Evolutionary conservation across 2,329 filamentous ascomycete genomes (phyloP), one percentile per base, ranked within the genome.

Genomic region (Exophiala viscosa): DNA sequence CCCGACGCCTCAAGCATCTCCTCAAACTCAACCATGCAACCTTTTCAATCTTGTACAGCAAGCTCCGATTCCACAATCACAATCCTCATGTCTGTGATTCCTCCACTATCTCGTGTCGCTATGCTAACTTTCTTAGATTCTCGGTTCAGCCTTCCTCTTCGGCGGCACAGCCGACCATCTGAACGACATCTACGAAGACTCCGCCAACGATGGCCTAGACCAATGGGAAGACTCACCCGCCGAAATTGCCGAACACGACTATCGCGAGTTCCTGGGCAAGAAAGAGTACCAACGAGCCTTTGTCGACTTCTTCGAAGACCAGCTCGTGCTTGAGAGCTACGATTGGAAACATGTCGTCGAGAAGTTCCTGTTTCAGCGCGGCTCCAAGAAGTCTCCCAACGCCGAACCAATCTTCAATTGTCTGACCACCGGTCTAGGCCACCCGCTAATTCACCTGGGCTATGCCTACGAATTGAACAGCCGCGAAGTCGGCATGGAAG

Each of bases 241-340:
- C 3, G 93, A 99, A 71, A 82, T 99, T 46, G 82, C 84, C 14
- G 79, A 84, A 57, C 79, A 86, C 51, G 93, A 99, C 67, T 99
- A 93, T 92, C 79, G 85, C 58, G 86, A 92, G 52, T 93, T 84
- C 63, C 69, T 96, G 31, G 91, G 92, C 17, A 83, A 90, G 67
- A 80, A 79, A 67, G 75, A 82, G 78, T 96, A 95, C 66, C 90
- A 99, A 70, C 82, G 92, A 54, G 92, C 90, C 0, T 99, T 86
- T 66, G 77, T 99, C 50, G 91, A 99, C 68, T 97, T 93, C 67
- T 97, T 95, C 66, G 93, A 99, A 68, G 93, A 99, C 67, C 84
- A 90, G 64, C 76, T 97, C 28, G 90, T 88, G 2, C 51, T 53
- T 5, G 81, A 85, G 63, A 77, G 83, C 33, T 97, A 96, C 67